Conservation (phyloP, 352 stramenopile genomes). For the Halophytophthora batemanensis region DNA sequence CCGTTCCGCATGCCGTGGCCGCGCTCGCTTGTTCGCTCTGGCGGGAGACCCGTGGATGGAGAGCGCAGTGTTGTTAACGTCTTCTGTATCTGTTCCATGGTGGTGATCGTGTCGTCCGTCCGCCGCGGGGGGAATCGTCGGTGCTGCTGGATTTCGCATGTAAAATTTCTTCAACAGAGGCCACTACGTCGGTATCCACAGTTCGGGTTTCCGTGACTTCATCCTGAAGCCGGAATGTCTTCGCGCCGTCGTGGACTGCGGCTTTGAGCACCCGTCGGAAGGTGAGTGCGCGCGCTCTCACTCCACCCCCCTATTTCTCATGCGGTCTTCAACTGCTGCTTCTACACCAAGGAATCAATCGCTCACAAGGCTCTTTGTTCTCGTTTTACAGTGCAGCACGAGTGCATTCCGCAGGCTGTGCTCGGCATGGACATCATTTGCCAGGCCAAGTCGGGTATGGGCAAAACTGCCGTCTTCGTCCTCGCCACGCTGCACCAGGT, state of each 20-base stretch:
- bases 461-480: constrained; percentile 99
- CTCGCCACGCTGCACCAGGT: constrained; percentile 99
- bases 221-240: constrained; percentile 99
- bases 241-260: constrained; percentile 98
- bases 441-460: constrained; percentile 99
- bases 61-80: constrained; percentile 74
- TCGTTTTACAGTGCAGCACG: constrained; percentile 91
- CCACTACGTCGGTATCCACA: constrained; percentile 99
- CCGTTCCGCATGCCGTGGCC: not conserved
- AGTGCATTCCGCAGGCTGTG: constrained; percentile 99
- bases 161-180: constrained; percentile 77
- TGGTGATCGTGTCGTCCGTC: constrained; percentile 16
- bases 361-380: constrained; percentile 1
- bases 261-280: constrained; percentile 99
- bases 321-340: too few relatives aligned
- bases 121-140: constrained; percentile 13
- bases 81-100: constrained; percentile 78
- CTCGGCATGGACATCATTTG: constrained; percentile 99
- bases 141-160: not conserved
- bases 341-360: constrained; percentile 10
- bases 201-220: constrained; percentile 99
- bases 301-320: not conserved
- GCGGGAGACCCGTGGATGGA: constrained; percentile 19
- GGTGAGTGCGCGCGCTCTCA: constrained; percentile 42
- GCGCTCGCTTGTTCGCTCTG: constrained; percentile 15